Percentiles rank a stretch among this genome's conserved stretches.
Evolutionary conservation across 2,329 filamentous ascomycete genomes (phyloP).

Genomic region (Orbilia blumenaviensis): DNA sequence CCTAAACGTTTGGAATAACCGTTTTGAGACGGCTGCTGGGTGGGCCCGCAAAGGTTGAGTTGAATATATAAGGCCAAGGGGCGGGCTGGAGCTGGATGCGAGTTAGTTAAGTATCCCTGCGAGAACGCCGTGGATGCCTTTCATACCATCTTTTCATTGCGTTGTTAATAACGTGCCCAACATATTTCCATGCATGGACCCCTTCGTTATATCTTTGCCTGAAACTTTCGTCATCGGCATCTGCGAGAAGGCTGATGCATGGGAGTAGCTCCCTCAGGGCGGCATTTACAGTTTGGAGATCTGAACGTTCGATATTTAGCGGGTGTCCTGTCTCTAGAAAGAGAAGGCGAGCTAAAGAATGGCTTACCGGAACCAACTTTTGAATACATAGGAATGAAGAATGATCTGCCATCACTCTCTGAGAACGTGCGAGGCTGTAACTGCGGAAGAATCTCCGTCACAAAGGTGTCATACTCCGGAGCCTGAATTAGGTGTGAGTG

Average conservation of each 20-base stretch:
- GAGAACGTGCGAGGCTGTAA: constrained; percentile 29
- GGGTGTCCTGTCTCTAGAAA: not conserved
- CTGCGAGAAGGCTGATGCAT: constrained; percentile 38
- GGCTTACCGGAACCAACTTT: constrained; percentile 39
- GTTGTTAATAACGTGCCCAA: constrained; percentile 30
- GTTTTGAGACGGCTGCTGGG: constrained; percentile 5
- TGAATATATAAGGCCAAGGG: constrained; percentile 34
- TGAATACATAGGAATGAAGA: constrained; percentile 46
- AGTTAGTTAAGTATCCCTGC: not conserved
- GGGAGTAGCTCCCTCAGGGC: constrained; percentile 33
- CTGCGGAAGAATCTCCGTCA: constrained; percentile 37
- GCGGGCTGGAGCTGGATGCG: not conserved
- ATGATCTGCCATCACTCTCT: constrained; percentile 31
- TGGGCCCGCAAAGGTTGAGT: constrained; percentile 30
- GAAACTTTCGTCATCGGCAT: constrained; percentile 30
- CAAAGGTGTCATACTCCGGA: constrained; percentile 30
- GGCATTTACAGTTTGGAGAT: constrained; percentile 21
- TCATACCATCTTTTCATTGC: constrained; percentile 37
- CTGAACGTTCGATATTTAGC: not conserved
- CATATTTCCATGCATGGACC: constrained; percentile 42
- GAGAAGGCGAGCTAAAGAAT: not conserved
- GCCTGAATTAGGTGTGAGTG: not conserved
- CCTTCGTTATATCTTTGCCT: constrained; percentile 32
- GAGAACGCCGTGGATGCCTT: not conserved
- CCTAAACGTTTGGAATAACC: constrained; percentile 35